Conservation (phyloP, 495 filamentous ascomycete genomes). For the Hypoxylon fuscum region DNA sequence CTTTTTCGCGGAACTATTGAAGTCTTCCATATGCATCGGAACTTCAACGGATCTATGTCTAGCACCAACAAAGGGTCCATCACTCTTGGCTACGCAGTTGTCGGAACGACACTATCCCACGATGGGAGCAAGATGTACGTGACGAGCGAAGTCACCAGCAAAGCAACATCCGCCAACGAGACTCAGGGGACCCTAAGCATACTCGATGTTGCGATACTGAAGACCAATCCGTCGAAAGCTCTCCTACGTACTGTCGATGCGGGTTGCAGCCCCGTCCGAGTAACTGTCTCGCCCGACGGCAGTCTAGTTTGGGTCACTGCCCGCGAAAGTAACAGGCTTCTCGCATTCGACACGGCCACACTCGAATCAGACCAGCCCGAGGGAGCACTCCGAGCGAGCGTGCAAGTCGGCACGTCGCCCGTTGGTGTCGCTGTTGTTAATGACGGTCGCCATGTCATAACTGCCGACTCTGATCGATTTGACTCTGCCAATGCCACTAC, state of each 20-base stretch:
- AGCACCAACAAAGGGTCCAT: conserved; percentile 31
- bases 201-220: conserved; percentile 22
- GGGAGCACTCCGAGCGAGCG: conserved; percentile 31
- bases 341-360: conserved; percentile 35
- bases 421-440: conserved; percentile 35
- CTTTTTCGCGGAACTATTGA: conserved; percentile 23
- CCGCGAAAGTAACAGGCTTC: conserved; percentile 36
- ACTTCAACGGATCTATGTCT: conserved; percentile 25
- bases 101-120: conserved; percentile 36
- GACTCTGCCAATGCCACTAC: conserved; percentile 29
- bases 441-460: conserved; percentile 24
- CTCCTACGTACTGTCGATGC: conserved; percentile 27
- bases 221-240: conserved; percentile 28
- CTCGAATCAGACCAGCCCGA: conserved; percentile 42
- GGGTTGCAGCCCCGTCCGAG: conserved; percentile 32
- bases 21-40: conserved; percentile 30
- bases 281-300: conserved; percentile 31
- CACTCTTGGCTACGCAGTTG: conserved; percentile 24
- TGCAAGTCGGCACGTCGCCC: conserved; percentile 41
- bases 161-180: conserved; percentile 8
- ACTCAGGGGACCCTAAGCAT: conserved; percentile 34
- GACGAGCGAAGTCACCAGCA: conserved; percentile 28
- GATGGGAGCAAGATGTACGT: conserved; percentile 35
- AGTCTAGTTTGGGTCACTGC: conserved; percentile 31
- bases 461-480: conserved; percentile 37